Conservation (phyloP, 2,329 filamentous ascomycete genomes). For the Penicillium aurantiogriseum region DNA sequence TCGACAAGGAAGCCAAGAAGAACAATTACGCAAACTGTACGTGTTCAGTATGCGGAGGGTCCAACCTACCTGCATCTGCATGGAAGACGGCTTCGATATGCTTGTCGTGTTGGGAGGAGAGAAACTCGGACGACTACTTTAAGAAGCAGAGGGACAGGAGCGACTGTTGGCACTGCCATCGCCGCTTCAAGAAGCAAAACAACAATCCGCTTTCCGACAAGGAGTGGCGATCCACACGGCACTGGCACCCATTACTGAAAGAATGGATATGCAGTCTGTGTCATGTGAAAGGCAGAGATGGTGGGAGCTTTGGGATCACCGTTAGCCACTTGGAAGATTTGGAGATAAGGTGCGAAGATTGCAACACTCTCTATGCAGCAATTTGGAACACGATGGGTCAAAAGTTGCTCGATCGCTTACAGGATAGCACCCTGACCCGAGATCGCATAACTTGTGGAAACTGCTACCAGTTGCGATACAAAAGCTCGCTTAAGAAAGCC, state of each 20-base stretch:
- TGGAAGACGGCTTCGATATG: not conserved
- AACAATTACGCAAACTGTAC: not conserved
- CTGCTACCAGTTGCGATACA: not conserved
- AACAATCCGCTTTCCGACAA: not conserved
- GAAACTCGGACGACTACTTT: not conserved
- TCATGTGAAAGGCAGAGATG: accelerated
- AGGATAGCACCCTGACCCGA: accelerated
- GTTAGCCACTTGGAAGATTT: not conserved
- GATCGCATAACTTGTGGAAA: not conserved
- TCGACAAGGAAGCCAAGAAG: not conserved
- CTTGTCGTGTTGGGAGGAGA: not conserved
- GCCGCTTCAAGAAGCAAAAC: not conserved
- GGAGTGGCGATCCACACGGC: not conserved
- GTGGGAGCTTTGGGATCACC: not conserved
- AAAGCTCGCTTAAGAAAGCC: too few relatives aligned
- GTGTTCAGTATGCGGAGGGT: not conserved
- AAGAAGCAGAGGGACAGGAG: not conserved
- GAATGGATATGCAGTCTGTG: not conserved
- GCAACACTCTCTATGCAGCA: accelerated
- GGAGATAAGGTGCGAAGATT: not conserved
- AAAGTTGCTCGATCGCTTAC: accelerated
- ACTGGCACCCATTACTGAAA: not conserved
- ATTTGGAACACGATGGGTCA: not conserved
- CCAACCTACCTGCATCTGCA: not conserved
- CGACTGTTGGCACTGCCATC: not conserved